Conservation (phyloP, 495 filamentous ascomycete species). For the Neurospora discreta region DNA sequence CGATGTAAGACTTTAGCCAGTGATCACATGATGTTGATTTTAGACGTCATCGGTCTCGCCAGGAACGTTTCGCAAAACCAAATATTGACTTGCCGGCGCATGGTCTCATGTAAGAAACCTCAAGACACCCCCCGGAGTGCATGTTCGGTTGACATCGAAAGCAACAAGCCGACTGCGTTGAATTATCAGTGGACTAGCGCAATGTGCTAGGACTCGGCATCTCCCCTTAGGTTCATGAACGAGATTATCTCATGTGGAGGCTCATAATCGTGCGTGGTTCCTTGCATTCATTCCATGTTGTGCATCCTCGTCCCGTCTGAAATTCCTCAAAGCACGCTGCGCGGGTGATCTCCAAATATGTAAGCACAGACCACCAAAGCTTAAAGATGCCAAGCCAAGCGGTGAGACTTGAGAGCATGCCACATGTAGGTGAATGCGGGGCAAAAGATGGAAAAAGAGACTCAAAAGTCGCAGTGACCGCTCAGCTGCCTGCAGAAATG, state of each 20-base stretch:
- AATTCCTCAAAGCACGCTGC: not conserved
- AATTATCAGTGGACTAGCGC: not conserved
- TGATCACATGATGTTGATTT: not conserved
- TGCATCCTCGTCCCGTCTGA: not conserved
- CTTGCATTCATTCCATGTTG: not conserved
- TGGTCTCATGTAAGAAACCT: not conserved
- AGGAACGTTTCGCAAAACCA: not conserved
- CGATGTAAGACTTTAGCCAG: not conserved
- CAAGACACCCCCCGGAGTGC: not conserved
- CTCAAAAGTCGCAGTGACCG: not conserved
- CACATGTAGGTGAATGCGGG: slow-evolving; percentile 3
- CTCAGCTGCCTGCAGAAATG: not conserved
- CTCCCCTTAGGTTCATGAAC: not conserved
- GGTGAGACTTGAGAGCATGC: slow-evolving; percentile 4
- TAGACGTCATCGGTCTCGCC: not conserved
- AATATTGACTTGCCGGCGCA: not conserved
- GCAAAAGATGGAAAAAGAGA: not conserved
- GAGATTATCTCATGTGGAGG: not conserved
- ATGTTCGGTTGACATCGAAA: not conserved
- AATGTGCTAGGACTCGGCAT: not conserved
- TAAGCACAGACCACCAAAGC: not conserved
- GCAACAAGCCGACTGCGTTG: not conserved
- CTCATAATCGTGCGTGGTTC: not conserved
- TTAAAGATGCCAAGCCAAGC: slow-evolving; percentile 2
- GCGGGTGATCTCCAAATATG: not conserved